Percentiles rank a stretch among this genome's conserved stretches.
phyloP scores from a whole-genome alignment of 2,329 filamentous ascomycete species.

The Apiospora hydei region DNA sequence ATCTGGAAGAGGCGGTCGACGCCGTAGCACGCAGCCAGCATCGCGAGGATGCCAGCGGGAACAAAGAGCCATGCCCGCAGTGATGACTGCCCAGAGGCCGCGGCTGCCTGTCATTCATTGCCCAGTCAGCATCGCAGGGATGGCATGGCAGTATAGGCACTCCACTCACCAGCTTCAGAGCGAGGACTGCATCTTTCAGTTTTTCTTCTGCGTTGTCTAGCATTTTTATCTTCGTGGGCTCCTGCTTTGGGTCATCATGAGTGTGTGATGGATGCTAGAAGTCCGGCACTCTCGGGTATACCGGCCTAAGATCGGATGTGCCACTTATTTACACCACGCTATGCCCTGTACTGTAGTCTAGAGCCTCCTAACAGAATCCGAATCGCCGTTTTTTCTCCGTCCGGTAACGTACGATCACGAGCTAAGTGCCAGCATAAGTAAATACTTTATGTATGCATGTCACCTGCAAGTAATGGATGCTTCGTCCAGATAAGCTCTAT shows the following conservation, averaged over 20 bases:
- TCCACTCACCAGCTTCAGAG: background rate
- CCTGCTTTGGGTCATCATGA: background rate
- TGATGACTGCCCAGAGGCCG: background rate
- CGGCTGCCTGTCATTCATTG: background rate
- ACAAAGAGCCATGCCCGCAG: slow-evolving; percentile 5
- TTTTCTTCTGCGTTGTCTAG: background rate
- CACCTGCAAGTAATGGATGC: background rate
- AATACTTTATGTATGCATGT: background rate
- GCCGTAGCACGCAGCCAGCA: slow-evolving; percentile 15
- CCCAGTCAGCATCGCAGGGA: background rate
- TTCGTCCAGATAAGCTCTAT: background rate
- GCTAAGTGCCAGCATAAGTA: background rate
- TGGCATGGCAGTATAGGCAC: background rate
- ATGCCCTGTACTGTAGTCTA: background rate
- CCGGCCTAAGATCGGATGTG: slow-evolving; percentile 7
- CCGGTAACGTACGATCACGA: background rate
- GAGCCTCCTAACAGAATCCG: background rate
- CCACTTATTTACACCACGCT: slow-evolving; percentile 17
- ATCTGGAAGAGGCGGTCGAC: slow-evolving; percentile 12
- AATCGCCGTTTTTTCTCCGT: background rate
- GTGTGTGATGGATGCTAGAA: background rate
- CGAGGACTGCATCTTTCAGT: background rate
- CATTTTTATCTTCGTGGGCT: background rate
- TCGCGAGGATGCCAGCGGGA: background rate
- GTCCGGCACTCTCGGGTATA: slow-evolving; percentile 4